Evolutionary conservation across 805 yeast species (phyloP).

Genomic region (Yamadazyma akitaensis): DNA sequence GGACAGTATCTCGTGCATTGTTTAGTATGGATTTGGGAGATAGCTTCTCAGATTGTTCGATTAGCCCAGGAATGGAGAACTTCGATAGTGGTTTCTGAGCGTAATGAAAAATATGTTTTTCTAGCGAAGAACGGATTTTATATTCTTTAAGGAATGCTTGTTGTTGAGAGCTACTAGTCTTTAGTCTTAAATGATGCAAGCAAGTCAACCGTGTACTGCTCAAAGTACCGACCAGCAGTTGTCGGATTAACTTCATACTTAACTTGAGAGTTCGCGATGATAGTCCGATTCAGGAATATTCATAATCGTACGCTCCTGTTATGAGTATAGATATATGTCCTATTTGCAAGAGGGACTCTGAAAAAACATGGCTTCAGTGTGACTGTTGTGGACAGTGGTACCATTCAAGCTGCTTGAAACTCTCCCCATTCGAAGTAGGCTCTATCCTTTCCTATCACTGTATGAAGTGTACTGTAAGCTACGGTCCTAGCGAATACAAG

Average conservation of each 20-base stretch:
- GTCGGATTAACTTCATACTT: not conserved
- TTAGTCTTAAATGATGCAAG: not conserved
- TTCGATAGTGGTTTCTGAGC: constrained; percentile 52
- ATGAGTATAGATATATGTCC: not conserved
- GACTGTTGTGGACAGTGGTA: constrained; percentile 53
- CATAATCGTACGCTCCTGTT: not conserved
- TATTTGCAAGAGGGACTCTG: not conserved
- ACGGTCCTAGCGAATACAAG: constrained; percentile 50
- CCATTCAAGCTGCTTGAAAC: constrained; percentile 48
- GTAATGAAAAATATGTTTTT: constrained; percentile 55
- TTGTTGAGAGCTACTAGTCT: constrained; percentile 20
- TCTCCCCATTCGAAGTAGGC: constrained; percentile 34
- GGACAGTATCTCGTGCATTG: constrained; percentile 55
- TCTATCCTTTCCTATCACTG: constrained; percentile 55
- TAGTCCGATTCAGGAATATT: not conserved
- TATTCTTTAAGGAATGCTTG: constrained; percentile 49
- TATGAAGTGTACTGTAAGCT: constrained; percentile 35
- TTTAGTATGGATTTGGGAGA: constrained; percentile 33
- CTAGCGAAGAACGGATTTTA: constrained; percentile 55
- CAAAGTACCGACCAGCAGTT: not conserved
- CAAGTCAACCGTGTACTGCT: not conserved
- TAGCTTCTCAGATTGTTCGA: constrained; percentile 39
- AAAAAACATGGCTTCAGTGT: constrained; percentile 53
- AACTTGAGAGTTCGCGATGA: not conserved
- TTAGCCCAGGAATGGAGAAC: constrained; percentile 49